These are phyloP conservation scores for Senecio squalidus DNA, from an alignment of 140 eudicot genomes.

Conservation along the genomic window DNA sequence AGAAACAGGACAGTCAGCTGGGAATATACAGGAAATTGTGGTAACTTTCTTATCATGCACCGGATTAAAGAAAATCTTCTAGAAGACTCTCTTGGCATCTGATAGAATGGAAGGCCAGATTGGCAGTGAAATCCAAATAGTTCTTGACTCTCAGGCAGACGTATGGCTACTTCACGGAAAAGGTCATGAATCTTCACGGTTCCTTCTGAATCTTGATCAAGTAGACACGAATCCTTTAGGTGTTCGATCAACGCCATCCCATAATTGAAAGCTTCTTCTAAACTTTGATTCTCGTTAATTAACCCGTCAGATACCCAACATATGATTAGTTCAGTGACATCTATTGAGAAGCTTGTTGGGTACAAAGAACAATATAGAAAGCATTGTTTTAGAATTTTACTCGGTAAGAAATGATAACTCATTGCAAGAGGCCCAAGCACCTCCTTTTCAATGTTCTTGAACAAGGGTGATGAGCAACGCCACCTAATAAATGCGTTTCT, in stretches of 20 bases:
- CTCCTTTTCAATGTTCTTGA: constrained; percentile 18
- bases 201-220: constrained; percentile 24
- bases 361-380: constrained; percentile 37
- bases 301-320: constrained; percentile 35
- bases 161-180: constrained; percentile 34
- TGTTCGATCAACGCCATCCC: constrained; percentile 23
- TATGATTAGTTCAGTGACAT: constrained; percentile 24
- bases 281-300: constrained; percentile 14
- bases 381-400: constrained; percentile 25
- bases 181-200: constrained; percentile 41
- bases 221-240: constrained; percentile 32
- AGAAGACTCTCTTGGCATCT: constrained; percentile 14
- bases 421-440: constrained; percentile 21
- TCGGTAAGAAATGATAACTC: constrained; percentile 28
- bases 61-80: constrained; percentile 28
- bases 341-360: constrained; percentile 29
- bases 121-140: constrained; percentile 9
- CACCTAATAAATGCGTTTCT: constrained; percentile 14
- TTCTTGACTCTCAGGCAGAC: constrained; percentile 19
- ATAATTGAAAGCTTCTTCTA: constrained; percentile 5
- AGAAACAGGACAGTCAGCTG: constrained; percentile 23
- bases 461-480: constrained; percentile 25
- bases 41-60: constrained; percentile 15
- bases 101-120: constrained; percentile 1
- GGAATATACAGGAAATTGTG: constrained; percentile 4